These are phyloP conservation scores for Prillingera fragicola DNA, from an alignment of 1,284 basidiomycete genomes.

Conservation along the genomic window DNA sequence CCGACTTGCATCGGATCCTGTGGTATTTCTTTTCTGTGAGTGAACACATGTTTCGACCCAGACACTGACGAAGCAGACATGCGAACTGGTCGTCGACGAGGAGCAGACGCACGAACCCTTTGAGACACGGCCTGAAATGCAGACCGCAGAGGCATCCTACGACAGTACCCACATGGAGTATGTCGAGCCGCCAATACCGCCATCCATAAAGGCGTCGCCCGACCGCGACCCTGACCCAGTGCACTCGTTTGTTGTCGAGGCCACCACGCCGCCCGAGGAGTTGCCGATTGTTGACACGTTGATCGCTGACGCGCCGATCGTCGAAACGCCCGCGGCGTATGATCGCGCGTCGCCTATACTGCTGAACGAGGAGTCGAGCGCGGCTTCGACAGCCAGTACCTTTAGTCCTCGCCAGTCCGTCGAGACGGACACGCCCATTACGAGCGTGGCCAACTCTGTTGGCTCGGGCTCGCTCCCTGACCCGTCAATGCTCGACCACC, in stretches of 20 bases:
- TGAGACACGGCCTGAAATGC: too few relatives aligned
- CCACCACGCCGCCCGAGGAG: too few relatives aligned
- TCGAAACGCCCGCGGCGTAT: too few relatives aligned
- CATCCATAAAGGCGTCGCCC: slow-evolving; percentile 5
- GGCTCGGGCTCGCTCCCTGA: neutral
- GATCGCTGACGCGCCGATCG: too few relatives aligned
- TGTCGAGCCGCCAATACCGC: slow-evolving; percentile 6
- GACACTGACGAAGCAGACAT: slow-evolving; percentile 12
- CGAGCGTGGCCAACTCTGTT: slow-evolving; percentile 4
- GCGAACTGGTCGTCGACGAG: slow-evolving; percentile 19
- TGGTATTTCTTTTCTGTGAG: slow-evolving; percentile 88
- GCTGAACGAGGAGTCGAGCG: too few relatives aligned
- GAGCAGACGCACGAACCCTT: neutral
- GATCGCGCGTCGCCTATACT: too few relatives aligned
- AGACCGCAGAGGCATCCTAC: neutral
- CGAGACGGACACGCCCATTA: slow-evolving; percentile 9
- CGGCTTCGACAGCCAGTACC: too few relatives aligned
- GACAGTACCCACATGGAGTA: neutral
- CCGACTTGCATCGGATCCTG: slow-evolving; percentile 72
- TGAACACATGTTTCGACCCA: slow-evolving; percentile 19
- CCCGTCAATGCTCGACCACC: too few relatives aligned
- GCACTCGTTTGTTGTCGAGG: too few relatives aligned
- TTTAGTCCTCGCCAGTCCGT: too few relatives aligned
- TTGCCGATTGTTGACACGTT: too few relatives aligned
- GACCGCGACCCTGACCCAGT: neutral